These are phyloP conservation scores for Mariannaea elegans DNA, from an alignment of 2,329 filamentous ascomycete genomes.

Conservation along the genomic window DNA sequence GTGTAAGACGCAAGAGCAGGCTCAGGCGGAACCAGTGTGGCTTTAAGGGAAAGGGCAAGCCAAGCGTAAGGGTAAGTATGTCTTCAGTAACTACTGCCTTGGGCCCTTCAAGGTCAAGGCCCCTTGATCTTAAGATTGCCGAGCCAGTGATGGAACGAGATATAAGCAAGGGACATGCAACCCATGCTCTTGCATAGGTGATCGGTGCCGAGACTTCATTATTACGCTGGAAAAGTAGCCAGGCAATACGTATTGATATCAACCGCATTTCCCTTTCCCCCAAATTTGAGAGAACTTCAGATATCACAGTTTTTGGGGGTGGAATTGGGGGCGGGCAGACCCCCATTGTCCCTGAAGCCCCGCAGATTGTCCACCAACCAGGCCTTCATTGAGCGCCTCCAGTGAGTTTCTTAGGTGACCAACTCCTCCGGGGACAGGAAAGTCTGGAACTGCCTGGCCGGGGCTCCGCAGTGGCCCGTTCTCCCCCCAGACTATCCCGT, in stretches of 20 bases:
- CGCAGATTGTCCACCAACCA: constrained; percentile 38
- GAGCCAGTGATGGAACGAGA: no score
- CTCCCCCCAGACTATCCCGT: constrained; percentile 23
- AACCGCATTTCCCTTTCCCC: constrained; percentile 16
- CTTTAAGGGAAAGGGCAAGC: no score
- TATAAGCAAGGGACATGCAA: no score
- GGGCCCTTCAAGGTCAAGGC: no score
- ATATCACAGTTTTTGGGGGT: constrained; percentile 32
- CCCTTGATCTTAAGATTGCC: no score
- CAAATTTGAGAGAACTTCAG: constrained; percentile 27
- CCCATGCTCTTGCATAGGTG: no score
- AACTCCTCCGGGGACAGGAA: not conserved
- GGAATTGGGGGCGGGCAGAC: constrained; percentile 31
- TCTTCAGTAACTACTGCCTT: no score
- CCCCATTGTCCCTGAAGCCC: constrained; percentile 20
- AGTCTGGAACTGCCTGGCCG: constrained; percentile 25
- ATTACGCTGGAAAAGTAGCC: no score
- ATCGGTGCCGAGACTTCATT: not conserved
- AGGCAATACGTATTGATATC: not conserved
- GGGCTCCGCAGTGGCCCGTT: constrained; percentile 34
- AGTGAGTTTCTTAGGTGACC: not conserved
- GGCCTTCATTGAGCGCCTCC: constrained; percentile 13
- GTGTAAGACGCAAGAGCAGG: no score
- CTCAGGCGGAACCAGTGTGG: no score
- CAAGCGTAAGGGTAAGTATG: no score